Conservation (phyloP, 2,329 filamentous ascomycete species). For the Mariannaea sp. region DNA sequence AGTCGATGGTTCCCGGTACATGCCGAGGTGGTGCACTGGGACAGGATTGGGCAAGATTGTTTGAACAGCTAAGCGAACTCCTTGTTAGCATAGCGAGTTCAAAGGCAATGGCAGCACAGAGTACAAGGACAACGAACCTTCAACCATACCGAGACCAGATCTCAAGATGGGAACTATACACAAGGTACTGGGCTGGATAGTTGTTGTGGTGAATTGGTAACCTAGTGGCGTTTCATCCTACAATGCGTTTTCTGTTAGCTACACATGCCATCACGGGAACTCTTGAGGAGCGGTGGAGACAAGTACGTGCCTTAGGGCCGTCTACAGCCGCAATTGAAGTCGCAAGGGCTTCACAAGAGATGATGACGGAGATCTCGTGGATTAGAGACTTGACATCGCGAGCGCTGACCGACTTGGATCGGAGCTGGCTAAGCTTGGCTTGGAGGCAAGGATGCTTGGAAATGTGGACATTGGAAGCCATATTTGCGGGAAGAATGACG, state of each 20-base stretch:
- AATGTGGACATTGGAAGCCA: slow-evolving; percentile 69
- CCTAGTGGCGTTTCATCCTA: slow-evolving; percentile 81
- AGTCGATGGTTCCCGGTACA: slow-evolving; percentile 88
- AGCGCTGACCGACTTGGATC: slow-evolving; percentile 70
- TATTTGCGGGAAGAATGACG: slow-evolving; percentile 26
- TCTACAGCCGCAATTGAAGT: slow-evolving; percentile 60
- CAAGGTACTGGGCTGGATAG: slow-evolving; percentile 67
- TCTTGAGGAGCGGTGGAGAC: background rate
- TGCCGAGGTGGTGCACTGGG: slow-evolving; percentile 88
- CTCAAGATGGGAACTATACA: slow-evolving; percentile 91
- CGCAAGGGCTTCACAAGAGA: slow-evolving; percentile 81
- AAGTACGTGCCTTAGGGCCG: slow-evolving; percentile 65
- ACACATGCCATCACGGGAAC: background rate
- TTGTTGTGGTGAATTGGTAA: slow-evolving; percentile 71
- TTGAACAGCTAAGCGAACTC: slow-evolving; percentile 68
- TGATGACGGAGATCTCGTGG: slow-evolving; percentile 82
- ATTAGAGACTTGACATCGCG: slow-evolving; percentile 81
- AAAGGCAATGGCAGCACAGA: too few species aligned
- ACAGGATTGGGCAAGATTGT: slow-evolving; percentile 79
- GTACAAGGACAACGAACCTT: slow-evolving; percentile 56
- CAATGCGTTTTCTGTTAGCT: background rate
- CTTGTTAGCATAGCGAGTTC: slow-evolving; percentile 15
- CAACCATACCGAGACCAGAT: slow-evolving; percentile 89
- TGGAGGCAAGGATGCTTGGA: slow-evolving; percentile 84
- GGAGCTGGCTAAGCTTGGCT: slow-evolving; percentile 88